Conservation (phyloP, 352 stramenopile species). For the Globisporangium ultimum region DNA sequence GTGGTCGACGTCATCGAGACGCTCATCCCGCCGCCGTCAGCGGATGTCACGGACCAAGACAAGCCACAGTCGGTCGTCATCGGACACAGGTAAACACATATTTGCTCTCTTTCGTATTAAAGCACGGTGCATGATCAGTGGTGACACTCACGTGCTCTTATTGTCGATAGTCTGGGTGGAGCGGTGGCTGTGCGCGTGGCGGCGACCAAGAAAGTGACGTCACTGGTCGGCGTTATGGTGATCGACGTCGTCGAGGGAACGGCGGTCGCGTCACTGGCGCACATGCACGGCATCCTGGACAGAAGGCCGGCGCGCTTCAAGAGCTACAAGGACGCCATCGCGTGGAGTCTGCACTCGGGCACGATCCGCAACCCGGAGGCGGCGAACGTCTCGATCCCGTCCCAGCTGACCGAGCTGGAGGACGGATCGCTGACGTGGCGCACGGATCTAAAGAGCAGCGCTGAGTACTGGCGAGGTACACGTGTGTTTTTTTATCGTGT, state of each 20-base stretch:
- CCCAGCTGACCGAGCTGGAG: conserved; percentile 48
- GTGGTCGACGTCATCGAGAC: conserved; percentile 49
- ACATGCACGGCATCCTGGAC: conserved; percentile 81
- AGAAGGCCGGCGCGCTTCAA: conserved; percentile 66
- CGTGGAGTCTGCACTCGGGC: conserved; percentile 77
- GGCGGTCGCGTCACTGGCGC: conserved; percentile 74
- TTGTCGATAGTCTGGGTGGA: conserved; percentile 60
- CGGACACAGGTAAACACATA: conserved; percentile 56
- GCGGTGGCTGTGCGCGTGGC: conserved; percentile 77
- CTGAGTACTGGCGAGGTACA: conserved; percentile 73
- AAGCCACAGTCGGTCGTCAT: conserved; percentile 66
- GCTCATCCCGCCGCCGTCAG: conserved; percentile 34
- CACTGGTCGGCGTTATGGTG: conserved; percentile 81
- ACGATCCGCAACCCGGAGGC: conserved; percentile 75
- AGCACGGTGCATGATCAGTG: background rate
- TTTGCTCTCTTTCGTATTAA: too few relatives aligned
- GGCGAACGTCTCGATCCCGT: conserved; percentile 76
- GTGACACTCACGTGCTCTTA: background rate
- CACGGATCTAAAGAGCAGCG: conserved; percentile 71
- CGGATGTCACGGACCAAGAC: conserved; percentile 20
- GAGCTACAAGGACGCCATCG: conserved; percentile 65
- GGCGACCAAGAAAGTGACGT: conserved; percentile 46
- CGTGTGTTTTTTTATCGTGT: background rate
- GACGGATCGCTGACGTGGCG: conserved; percentile 68
- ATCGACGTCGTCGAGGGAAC: conserved; percentile 89